These are phyloP conservation scores for Hyaloscypha hepaticicola DNA, from an alignment of 495 filamentous ascomycete species.

Conservation along the genomic window DNA sequence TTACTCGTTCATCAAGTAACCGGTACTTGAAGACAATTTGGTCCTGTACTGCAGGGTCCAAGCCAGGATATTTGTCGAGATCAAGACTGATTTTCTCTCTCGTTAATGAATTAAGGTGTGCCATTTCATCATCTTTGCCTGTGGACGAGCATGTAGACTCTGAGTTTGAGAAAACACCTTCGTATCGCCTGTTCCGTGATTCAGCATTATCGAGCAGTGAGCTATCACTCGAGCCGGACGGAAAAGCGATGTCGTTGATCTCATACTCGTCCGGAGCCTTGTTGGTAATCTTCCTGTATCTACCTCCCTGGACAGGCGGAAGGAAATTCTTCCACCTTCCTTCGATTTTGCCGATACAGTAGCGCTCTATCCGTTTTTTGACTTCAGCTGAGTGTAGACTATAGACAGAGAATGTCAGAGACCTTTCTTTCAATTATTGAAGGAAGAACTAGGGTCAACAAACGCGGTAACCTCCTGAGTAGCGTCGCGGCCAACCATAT, in stretches of 20 bases:
- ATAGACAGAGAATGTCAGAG: background rate
- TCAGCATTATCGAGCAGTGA: too few species aligned
- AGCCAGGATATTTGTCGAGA: slow-evolving; percentile 72
- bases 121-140: slow-evolving; percentile 38
- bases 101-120: slow-evolving; percentile 71
- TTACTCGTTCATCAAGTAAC: slow-evolving; percentile 64
- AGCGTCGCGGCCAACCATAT: slow-evolving; percentile 94
- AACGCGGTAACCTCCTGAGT: slow-evolving; percentile 92
- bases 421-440: background rate
- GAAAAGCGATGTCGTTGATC: too few species aligned
- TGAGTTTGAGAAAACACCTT: too few species aligned
- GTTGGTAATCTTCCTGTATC: background rate
- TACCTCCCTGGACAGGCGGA: slow-evolving; percentile 88
- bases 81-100: slow-evolving; percentile 71
- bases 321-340: slow-evolving; percentile 83
- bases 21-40: slow-evolving; percentile 81
- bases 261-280: background rate
- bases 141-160: background rate
- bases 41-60: slow-evolving; percentile 72
- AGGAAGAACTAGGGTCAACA: slow-evolving; percentile 35
- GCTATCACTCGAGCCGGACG: too few species aligned
- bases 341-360: slow-evolving; percentile 44
- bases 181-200: too few species aligned
- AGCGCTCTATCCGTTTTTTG: slow-evolving; percentile 61
- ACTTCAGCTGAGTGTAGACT: slow-evolving; percentile 84